Evolutionary conservation across 1,139 yeast species (phyloP), one percentile per base, ranked within the genome.

Genomic region (Lizanozyma gosingica): DNA sequence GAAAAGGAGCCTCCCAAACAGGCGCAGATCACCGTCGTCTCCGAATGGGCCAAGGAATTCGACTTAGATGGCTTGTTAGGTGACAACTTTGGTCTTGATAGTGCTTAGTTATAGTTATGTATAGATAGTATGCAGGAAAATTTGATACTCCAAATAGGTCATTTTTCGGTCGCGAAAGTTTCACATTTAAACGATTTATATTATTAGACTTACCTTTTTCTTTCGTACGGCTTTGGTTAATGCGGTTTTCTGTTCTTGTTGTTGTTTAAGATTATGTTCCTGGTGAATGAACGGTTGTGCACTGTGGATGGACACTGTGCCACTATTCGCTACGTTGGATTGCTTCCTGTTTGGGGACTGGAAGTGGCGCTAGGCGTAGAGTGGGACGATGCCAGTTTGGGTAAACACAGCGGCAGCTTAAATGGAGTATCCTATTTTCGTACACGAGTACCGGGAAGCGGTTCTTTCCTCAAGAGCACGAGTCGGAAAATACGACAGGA

Each of bases 21-120:
- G 36, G 35, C 43, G 15, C 84, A 83, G 55, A 84, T 94, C 38
- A 79, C 85, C 14, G 76, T 92, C 53, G 98, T 94, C 17, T 65
- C 74, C n/a, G 74, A 78, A 51, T 92, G 98, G 97, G 83, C 97
- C 15, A 76, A 85, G 59, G 98, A 90, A 63, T 90, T 92, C 57
- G 95, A 88, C 60, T 71, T 92, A 52, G 97, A 86, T 56, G 88
- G 87, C 4, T 70, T 90, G 49, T 79, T 85, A 55, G 63, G 63
- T 37, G 67, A 59, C 42, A 60, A 61, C 46, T 63, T 63, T 49
- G 68, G 66, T 34, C 32, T 22, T n/a, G 34, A 36, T 18, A 11
- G 4, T 35, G 18, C 8, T n/a, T 17, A 34, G 18, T 33, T 11
- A 18, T 39, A 33, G 9, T 27, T 18, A 14, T 37, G 18, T 17